These are phyloP conservation scores for Paraphoma sp. DNA, from an alignment of 2,329 filamentous ascomycete genomes.

Conservation along the genomic window DNA sequence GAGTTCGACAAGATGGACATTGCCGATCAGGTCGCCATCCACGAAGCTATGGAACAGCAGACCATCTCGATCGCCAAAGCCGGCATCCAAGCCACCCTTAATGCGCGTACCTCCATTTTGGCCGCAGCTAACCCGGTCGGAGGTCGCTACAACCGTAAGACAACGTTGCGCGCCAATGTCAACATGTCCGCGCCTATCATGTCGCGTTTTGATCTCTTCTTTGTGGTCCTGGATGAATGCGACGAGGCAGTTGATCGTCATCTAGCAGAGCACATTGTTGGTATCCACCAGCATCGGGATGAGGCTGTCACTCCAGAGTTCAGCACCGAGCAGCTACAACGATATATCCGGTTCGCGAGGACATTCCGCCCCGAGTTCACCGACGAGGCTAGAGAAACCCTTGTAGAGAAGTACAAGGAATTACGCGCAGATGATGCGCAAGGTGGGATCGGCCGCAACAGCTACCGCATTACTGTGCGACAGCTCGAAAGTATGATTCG, in stretches of 20 bases:
- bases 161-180: conserved; percentile 90
- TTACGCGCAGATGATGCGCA: conserved; percentile 91
- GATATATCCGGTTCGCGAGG: conserved; percentile 94
- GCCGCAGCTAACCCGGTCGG: conserved; percentile 96
- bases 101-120: conserved; percentile 92
- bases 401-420: conserved; percentile 95
- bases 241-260: conserved; percentile 91
- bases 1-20: conserved; percentile 99
- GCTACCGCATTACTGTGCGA: conserved; percentile 95
- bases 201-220: conserved; percentile 99
- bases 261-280: conserved; percentile 92
- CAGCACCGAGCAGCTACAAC: conserved; percentile 92
- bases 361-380: conserved; percentile 95
- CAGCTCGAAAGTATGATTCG: conserved; percentile 97
- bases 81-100: conserved; percentile 96
- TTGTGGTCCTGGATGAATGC: conserved; percentile 95
- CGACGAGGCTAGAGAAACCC: conserved; percentile 79
- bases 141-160: conserved; percentile 96
- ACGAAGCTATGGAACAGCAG: conserved; percentile 99
- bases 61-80: conserved; percentile 99
- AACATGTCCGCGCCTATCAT: conserved; percentile 99
- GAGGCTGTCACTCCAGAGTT: conserved; percentile 92
- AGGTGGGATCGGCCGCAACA: conserved; percentile 91
- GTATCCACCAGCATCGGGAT: conserved; percentile 90
- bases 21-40: conserved; percentile 94